A percentile compares a stretch with the other conserved stretches of the same genome.
phyloP scores from a whole-genome alignment of 2,329 filamentous ascomycete genomes.

The Fusarium sp. region DNA sequence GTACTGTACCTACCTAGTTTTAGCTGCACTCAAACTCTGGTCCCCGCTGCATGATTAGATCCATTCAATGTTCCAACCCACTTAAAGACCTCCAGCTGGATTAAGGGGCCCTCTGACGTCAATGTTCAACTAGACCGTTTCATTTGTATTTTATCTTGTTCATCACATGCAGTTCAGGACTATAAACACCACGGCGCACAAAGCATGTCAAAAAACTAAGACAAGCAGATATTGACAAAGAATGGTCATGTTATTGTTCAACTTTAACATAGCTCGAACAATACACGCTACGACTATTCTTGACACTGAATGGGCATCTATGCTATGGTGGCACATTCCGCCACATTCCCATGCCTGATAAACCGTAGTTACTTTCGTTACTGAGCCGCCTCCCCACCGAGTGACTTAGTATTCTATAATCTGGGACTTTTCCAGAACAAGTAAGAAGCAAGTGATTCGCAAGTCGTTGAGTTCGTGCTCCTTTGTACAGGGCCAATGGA shows the following conservation, averaged over 20 bases:
- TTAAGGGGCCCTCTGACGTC: constrained; percentile 40
- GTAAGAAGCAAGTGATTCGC: constrained; percentile 3
- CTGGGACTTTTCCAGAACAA: not conserved
- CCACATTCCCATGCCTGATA: constrained; percentile 11
- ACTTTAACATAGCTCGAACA: constrained; percentile 9
- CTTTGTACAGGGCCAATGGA: not conserved
- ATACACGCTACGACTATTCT: constrained; percentile 1
- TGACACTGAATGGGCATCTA: not conserved
- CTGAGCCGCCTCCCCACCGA: constrained; percentile 48
- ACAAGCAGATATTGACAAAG: constrained; percentile 1
- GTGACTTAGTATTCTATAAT: constrained; percentile 29
- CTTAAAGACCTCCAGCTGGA: constrained; percentile 8
- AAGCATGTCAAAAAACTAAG: not conserved
- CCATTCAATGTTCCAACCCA: constrained; percentile 9
- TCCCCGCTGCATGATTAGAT: constrained; percentile 18
- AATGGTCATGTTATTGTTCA: constrained; percentile 18
- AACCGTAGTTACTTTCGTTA: constrained; percentile 15
- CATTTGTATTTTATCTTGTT: constrained; percentile 2
- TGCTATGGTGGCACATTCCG: constrained; percentile 1
- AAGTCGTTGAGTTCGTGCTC: not conserved
- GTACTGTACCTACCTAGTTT: too few relatives aligned
- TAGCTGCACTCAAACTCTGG: not conserved
- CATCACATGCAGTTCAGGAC: constrained; percentile 2
- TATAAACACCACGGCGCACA: not conserved
- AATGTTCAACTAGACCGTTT: constrained; percentile 13